phyloP scores from a whole-genome alignment of 169 alveolate genomes.

The Eimeria praecox region DNA sequence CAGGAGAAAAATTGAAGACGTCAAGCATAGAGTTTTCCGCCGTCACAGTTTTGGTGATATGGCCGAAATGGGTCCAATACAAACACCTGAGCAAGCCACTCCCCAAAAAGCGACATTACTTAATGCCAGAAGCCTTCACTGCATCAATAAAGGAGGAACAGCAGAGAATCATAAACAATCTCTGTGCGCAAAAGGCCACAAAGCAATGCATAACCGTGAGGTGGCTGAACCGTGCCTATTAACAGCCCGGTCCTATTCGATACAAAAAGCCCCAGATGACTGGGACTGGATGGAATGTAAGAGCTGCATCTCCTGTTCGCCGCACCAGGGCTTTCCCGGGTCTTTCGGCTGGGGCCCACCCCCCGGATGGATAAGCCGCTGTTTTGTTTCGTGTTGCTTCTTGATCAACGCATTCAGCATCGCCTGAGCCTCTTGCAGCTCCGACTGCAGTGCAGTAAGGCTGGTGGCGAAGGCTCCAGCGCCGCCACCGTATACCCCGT shows the following conservation, averaged over 20 bases:
- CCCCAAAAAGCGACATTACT: not conserved
- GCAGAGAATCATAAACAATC: not conserved
- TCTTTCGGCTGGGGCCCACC: conserved; percentile 63
- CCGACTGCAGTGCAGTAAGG: conserved; percentile 32
- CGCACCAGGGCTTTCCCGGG: conserved; percentile 72
- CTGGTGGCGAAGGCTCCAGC: conserved; percentile 40
- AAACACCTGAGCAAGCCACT: conserved; percentile 47
- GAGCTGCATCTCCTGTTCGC: not conserved
- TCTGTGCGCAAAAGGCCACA: not conserved
- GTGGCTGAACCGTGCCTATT: not conserved
- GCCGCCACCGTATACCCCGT: conserved; percentile 3
- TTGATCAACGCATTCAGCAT: conserved; percentile 16
- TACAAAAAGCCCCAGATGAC: not conserved
- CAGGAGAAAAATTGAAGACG: conserved; percentile 46
- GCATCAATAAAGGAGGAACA: not conserved
- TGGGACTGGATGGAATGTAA: not conserved
- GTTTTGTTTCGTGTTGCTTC: conserved; percentile 43
- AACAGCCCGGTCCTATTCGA: not conserved
- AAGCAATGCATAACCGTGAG: not conserved
- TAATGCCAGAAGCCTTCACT: not conserved
- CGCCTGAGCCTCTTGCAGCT: conserved; percentile 62
- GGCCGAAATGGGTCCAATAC: conserved; percentile 59
- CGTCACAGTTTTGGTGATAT: conserved; percentile 53
- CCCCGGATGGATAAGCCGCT: conserved; percentile 45
- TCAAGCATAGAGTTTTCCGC: conserved; percentile 53